Evolutionary conservation across 75 land plant species (phyloP), one percentile per base, ranked within the genome.

Genomic region (Pinus taeda): DNA sequence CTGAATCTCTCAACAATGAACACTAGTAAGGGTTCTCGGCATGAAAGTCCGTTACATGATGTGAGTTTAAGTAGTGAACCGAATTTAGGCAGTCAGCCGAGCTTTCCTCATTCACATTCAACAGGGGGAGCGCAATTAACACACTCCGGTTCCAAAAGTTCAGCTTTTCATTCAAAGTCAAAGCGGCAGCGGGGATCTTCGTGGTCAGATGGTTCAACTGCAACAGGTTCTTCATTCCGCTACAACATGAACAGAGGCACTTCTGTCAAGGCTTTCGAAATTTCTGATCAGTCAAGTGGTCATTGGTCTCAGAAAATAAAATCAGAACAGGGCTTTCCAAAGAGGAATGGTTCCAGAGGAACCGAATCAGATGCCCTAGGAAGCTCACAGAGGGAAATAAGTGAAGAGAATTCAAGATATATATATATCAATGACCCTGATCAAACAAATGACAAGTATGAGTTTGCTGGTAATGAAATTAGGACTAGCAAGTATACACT

Each of bases 401-500:
- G 75, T 42, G 94, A 93, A 2, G 89, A 81, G 21, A 85, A 88
- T 61, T 79, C 91, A 29, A 80, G 97, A 70, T 72, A 90, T 14
- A 74, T 95, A 2, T 89, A 84, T 75, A 84, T 97, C 60, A 86
- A 93, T 77, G 93, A 97, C 64, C 89, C 94, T 9, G 87, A 39
- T 21, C 80, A 84, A 71, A 91, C 94, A 11, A 90, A 93, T 45
- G 88, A 92, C 80, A 85, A 67, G 59, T 82, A 77, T 74, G 87
- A 89, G 59, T 85, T 93, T 74, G 86, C 92, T 33, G 86, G 89
- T 30, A 97, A 97, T 73, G 76, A 87, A 24, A 85, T 97, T 60
- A 57, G 94, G 29, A 97, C 98, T 0, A 78, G 84, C 70, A 97
- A 97, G 79, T 97, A 97, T 63, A 85, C 98, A 7, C 17, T 90